phyloP scores from a whole-genome alignment of 495 filamentous ascomycete species.

The Aspergillus steynii region DNA sequence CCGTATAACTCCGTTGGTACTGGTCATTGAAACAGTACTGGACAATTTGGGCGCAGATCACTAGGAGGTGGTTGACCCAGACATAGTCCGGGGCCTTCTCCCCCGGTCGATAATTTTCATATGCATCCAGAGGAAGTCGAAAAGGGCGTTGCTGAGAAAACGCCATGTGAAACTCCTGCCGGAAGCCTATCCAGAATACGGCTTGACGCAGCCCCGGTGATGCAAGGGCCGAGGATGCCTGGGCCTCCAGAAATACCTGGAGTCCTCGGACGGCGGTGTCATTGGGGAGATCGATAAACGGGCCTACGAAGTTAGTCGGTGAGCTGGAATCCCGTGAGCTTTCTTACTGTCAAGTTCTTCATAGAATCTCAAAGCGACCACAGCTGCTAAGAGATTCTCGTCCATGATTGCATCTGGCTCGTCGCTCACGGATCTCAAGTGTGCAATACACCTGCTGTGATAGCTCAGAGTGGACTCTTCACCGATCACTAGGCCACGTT shows the following conservation, averaged over 20 bases:
- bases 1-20: neutral
- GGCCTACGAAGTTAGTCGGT: constrained; percentile 6
- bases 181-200: constrained; percentile 31
- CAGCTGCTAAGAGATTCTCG: constrained; percentile 24
- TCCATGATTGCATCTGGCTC: constrained; percentile 29
- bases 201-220: constrained; percentile 22
- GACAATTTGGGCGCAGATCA: constrained; percentile 23
- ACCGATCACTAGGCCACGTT: constrained; percentile 13
- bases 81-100: constrained; percentile 22
- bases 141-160: constrained; percentile 33
- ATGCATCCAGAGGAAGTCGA: constrained; percentile 10
- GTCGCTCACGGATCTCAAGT: constrained; percentile 23
- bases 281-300: constrained; percentile 22
- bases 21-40: constrained; percentile 29
- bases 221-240: constrained; percentile 14
- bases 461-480: constrained; percentile 26
- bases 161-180: constrained; percentile 36
- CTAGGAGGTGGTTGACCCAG: constrained; percentile 25
- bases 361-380: constrained; percentile 22
- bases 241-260: constrained; percentile 23
- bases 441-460: constrained; percentile 22
- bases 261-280: constrained; percentile 22
- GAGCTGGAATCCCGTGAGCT: neutral
- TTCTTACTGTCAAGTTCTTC: constrained; percentile 23
- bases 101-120: constrained; percentile 15